These are phyloP conservation scores for Stemphylium beticola DNA, from an alignment of 2,329 filamentous ascomycete genomes.

Conservation along the genomic window DNA sequence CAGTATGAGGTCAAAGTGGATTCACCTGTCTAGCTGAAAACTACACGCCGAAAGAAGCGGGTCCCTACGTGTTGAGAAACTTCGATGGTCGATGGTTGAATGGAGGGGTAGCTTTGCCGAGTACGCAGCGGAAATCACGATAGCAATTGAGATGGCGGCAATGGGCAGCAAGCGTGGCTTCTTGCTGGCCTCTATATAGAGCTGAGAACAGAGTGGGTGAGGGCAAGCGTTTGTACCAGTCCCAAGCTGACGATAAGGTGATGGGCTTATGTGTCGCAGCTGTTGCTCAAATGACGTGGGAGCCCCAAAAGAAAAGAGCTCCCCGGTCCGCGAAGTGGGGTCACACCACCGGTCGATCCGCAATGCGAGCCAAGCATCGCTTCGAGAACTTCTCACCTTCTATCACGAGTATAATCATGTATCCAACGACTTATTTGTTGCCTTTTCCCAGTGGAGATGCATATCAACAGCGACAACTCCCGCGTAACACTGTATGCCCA, in stretches of 20 bases:
- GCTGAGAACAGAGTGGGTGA: too few species aligned
- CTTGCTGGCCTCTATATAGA: background rate
- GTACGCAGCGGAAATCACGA: background rate
- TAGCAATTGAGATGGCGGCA: background rate
- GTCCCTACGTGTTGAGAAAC: conserved; percentile 32
- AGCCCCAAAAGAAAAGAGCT: conserved; percentile 21
- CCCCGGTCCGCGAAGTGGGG: conserved; percentile 20
- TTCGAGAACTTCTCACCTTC: background rate
- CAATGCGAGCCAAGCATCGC: conserved; percentile 3
- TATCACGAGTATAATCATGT: background rate
- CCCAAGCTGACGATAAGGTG: conserved; percentile 14
- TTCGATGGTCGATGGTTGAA: conserved; percentile 9
- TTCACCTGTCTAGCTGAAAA: conserved; percentile 22
- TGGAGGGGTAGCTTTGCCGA: conserved; percentile 22
- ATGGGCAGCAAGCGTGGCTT: background rate
- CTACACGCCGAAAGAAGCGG: conserved; percentile 24
- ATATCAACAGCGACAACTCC: background rate
- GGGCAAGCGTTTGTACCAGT: background rate
- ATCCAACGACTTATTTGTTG: background rate
- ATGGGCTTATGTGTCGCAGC: conserved; percentile 8
- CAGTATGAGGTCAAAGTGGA: conserved; percentile 36
- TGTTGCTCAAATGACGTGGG: conserved; percentile 26
- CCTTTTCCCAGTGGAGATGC: background rate
- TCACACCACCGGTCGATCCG: conserved; percentile 20
- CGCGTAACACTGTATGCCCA: background rate